Percentiles rank a stretch among this genome's conserved stretches.
Evolutionary conservation across 306 rosid species (phyloP).

Genomic region (Luffa aegyptiaca): DNA sequence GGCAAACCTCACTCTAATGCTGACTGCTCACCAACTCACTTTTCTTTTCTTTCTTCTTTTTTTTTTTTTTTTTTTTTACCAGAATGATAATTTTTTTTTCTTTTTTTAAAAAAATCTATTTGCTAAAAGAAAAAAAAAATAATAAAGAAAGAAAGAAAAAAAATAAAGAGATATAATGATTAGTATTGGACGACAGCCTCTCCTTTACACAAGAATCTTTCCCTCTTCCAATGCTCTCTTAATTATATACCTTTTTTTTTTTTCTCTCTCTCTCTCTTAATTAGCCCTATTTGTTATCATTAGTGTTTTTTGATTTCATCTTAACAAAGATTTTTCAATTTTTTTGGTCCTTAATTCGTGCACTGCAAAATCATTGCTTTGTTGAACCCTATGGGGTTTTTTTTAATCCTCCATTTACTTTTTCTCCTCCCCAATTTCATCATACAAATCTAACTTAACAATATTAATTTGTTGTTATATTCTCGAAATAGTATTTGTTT

Average conservation of each 20-base stretch:
- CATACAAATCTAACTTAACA: too few species aligned
- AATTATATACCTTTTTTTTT: conserved; percentile 7
- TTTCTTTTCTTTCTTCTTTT: conserved; percentile 15
- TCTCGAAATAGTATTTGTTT: too few species aligned
- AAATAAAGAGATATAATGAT: conserved; percentile 41
- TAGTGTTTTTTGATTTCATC: not conserved
- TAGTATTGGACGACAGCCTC: conserved; percentile 34
- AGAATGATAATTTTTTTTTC: not conserved
- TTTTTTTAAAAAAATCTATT: not conserved
- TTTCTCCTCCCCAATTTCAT: too few species aligned
- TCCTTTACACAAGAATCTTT: conserved; percentile 80
- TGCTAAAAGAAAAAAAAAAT: conserved; percentile 15
- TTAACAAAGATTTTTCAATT: not conserved
- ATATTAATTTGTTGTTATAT: too few species aligned
- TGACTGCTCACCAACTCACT: conserved; percentile 46
- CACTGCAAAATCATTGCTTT: not conserved
- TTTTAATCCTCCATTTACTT: too few species aligned
- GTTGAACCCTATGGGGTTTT: too few species aligned
- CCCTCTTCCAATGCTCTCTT: conserved; percentile 43
- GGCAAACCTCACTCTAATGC: conserved; percentile 35
- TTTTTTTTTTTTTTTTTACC: conserved; percentile 20
- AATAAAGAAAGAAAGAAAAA: conserved; percentile 14
- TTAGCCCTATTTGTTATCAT: not conserved
- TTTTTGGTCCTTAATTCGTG: not conserved
- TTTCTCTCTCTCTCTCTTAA: conserved; percentile 1